These are phyloP conservation scores for Osmanthus fragrans DNA, from an alignment of 257 asterid genomes.

Conservation along the genomic window DNA sequence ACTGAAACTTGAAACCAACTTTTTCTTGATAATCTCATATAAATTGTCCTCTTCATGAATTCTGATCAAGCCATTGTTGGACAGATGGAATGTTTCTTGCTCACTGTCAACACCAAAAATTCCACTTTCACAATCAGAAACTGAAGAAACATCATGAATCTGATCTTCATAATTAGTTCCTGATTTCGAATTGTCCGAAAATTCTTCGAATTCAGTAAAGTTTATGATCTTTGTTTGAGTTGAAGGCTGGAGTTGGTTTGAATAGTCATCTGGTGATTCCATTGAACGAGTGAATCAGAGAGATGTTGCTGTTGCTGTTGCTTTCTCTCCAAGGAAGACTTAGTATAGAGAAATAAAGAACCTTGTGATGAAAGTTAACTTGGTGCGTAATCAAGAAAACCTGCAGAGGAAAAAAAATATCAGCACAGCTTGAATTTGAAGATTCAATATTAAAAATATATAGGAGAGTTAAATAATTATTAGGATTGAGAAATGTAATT, in stretches of 20 bases:
- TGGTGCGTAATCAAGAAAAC: conserved; percentile 30
- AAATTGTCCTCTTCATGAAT: conserved; percentile 29
- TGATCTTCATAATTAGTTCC: conserved; percentile 9
- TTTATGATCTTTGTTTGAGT: conserved; percentile 14
- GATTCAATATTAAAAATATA: not conserved
- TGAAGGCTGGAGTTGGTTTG: conserved; percentile 13
- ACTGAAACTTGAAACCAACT: conserved; percentile 35
- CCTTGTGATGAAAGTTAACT: conserved; percentile 29
- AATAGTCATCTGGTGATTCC: conserved; percentile 16
- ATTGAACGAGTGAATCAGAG: not conserved
- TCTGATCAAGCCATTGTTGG: conserved; percentile 20
- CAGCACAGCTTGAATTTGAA: not conserved
- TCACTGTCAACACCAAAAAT: conserved; percentile 33
- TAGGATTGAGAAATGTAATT: not conserved
- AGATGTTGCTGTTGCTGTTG: not conserved
- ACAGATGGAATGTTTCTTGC: not conserved
- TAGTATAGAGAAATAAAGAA: not conserved
- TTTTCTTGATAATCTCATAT: conserved; percentile 27
- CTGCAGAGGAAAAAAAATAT: not conserved
- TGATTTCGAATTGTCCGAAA: conserved; percentile 13
- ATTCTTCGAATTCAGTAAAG: conserved; percentile 26
- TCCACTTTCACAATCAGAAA: conserved; percentile 55
- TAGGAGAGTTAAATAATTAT: not conserved
- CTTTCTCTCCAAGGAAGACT: not conserved
- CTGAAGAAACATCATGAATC: conserved; percentile 22